Evolutionary conservation across 306 rosid species (phyloP).

Genomic region (Rosa chinensis): DNA sequence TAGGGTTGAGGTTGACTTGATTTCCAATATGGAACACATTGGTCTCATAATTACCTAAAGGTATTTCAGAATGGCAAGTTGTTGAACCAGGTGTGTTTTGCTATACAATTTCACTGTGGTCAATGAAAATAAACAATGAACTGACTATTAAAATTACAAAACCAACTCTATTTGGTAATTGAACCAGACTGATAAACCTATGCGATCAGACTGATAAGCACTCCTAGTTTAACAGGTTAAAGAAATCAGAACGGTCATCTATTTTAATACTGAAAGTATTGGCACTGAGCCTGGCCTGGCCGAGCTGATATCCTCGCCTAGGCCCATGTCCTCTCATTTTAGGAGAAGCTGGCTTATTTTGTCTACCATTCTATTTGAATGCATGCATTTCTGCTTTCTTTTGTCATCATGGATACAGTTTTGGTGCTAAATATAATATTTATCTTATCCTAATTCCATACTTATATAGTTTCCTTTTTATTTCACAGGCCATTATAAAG

Average conservation of each 20-base stretch:
- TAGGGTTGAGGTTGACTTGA: background rate
- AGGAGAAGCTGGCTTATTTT: background rate
- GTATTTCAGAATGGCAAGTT: no score
- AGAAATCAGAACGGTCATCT: background rate
- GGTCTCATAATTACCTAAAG: background rate
- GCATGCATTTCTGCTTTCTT: background rate
- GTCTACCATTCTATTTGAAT: background rate
- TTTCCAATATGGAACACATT: background rate
- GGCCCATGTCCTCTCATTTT: background rate
- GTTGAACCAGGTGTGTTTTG: no score
- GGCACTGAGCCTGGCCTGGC: background rate
- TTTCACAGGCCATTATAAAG: conserved; percentile 81
- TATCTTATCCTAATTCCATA: conserved; percentile 2
- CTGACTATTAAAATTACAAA: background rate
- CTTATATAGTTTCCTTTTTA: conserved; percentile 10
- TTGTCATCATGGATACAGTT: background rate
- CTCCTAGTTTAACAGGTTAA: background rate
- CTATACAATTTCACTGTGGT: no score
- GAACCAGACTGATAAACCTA: no score
- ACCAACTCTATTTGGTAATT: no score
- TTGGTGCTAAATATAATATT: background rate
- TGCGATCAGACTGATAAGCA: background rate
- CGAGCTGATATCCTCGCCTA: background rate
- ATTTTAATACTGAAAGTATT: background rate
- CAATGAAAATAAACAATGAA: no score